Evolutionary conservation across 352 stramenopile genomes (phyloP), one percentile per base, ranked within the genome.

Genomic region (Globisporangium paroecandrum): DNA sequence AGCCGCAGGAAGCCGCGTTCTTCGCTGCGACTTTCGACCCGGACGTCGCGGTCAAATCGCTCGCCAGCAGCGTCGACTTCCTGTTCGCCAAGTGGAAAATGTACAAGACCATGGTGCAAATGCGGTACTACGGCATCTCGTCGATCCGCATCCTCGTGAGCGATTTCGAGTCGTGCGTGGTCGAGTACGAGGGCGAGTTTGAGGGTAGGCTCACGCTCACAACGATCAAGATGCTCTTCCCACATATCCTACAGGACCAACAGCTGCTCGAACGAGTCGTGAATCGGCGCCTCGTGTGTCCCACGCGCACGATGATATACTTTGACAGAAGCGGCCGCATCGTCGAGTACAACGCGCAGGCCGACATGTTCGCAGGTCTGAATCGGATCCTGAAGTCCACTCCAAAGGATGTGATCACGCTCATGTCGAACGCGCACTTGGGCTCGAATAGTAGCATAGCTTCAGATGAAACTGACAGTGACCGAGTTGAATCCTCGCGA

Each of bases 71-170:
- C 1, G n/a, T 66, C 36, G 51, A 46, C 0, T 56, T 69, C 5
- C 77, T 88, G 32, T 72, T 80, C 22, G 74, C 83, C 54, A 78
- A 85, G 62, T 83, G 79, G 79, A 66, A 58, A 3, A 69, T 71
- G 41, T 85, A 83, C 71, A 85, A 80, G 64, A 51, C 69, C n/a
- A 29, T 82, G 36, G 77, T 87, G 25, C 74, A 58, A 8, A 62
- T 78, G 3, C 69, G 62, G 9, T 65, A 58, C 2, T 70, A 73
- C 25, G 24, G 34, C 6, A 64, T 76, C 47, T 68, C 60, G 13
- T 77, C 72, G 2, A 57, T 58, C 2, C 62, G 60, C 49, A 59
- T 83, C 34, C 49, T 80, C n/a, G 67, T 65, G 55, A 27, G 18
- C 34, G 65, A 69, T 5, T 1, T 56, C 4, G 75, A 61, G 5